Conservation (phyloP, 345 rosid species). For the Clausena lansium region DNA sequence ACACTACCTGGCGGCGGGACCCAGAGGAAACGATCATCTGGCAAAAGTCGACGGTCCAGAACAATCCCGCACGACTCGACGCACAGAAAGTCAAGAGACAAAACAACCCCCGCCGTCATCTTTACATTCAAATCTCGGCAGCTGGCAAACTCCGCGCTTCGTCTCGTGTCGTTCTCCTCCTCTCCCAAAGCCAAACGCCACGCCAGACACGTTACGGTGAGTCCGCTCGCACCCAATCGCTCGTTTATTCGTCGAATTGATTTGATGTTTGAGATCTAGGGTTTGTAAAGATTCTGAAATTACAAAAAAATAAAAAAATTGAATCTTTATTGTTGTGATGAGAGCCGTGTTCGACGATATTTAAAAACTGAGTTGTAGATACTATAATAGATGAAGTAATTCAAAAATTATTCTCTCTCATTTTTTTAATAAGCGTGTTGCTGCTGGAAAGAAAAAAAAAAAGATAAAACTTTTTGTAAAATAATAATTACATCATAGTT, state of each 20-base stretch:
- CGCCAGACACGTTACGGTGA: not conserved
- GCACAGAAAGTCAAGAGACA: not conserved
- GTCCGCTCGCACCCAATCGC: not conserved
- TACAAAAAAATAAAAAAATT: too few relatives aligned
- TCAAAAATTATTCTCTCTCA: not conserved
- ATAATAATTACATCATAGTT: not conserved
- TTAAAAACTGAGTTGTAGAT: not conserved
- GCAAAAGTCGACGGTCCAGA: not conserved
- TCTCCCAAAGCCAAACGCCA: not conserved
- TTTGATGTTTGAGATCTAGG: not conserved
- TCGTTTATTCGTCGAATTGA: not conserved
- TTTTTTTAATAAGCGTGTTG: not conserved
- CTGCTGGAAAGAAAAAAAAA: too few relatives aligned
- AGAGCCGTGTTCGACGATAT: not conserved
- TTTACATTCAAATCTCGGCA: not conserved
- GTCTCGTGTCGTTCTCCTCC: not conserved
- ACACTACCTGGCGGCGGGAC: not conserved
- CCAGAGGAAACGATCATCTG: not conserved
- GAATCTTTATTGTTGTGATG: not conserved
- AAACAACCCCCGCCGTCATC: too few relatives aligned
- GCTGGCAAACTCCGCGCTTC: too few relatives aligned
- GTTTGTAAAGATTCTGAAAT: not conserved
- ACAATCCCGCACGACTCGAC: too few relatives aligned
- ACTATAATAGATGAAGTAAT: not conserved
- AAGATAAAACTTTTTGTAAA: too few relatives aligned